Evolutionary conservation across 129 eudicot species (phyloP).

Genomic region (Saposhnikovia divaricata): DNA sequence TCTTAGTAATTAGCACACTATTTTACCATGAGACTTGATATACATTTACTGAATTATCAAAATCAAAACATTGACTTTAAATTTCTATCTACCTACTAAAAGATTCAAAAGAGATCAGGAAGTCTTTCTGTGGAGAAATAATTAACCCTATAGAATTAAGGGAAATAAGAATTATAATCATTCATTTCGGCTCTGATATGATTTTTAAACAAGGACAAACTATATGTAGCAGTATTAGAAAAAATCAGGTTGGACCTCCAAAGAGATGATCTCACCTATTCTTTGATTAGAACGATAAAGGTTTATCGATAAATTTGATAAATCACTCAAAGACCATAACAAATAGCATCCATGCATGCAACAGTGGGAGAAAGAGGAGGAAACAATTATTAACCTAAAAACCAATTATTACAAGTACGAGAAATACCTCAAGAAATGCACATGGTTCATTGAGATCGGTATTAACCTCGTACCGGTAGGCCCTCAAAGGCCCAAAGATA

Average conservation of each 20-base stretch:
- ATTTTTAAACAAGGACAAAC: background rate
- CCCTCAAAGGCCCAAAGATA: conserved; percentile 84
- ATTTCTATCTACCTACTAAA: background rate
- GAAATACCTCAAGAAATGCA: conserved; percentile 84
- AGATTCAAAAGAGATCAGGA: background rate
- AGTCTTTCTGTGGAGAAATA: background rate
- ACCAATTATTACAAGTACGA: background rate
- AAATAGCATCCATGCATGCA: background rate
- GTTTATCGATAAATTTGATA: background rate
- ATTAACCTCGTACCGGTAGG: conserved; percentile 54
- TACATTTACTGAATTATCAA: background rate
- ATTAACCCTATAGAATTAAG: background rate
- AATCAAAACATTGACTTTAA: background rate
- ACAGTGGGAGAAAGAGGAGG: background rate
- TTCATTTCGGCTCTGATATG: background rate
- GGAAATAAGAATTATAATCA: background rate
- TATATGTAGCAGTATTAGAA: background rate
- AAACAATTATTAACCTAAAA: background rate
- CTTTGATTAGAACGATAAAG: background rate
- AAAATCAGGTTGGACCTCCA: background rate
- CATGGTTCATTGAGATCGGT: conserved; percentile 39
- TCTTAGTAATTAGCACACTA: background rate
- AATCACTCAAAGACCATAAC: background rate
- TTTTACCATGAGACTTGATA: background rate
- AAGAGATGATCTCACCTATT: background rate